Evolutionary conservation across 2,329 filamentous ascomycete species (phyloP).

Genomic region (Botryotinia convoluta): DNA sequence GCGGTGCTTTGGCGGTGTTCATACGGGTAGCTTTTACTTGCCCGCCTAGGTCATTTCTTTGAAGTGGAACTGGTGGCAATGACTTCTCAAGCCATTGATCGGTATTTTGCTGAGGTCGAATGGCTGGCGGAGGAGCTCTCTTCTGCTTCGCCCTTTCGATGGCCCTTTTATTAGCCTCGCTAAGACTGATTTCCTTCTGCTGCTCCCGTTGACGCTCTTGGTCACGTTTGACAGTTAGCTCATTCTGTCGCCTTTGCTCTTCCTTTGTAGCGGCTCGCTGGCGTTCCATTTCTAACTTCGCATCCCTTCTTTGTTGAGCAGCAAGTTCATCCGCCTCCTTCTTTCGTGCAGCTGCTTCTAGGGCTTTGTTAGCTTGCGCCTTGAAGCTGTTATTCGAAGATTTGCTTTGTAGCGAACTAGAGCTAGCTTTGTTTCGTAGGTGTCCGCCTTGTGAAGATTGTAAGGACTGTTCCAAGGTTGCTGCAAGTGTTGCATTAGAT

Average conservation of each 20-base stretch:
- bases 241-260: conserved; percentile 61
- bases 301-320: conserved; percentile 73
- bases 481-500: conserved; percentile 55
- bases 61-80: conserved; percentile 33
- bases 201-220: conserved; percentile 48
- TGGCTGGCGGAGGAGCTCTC: conserved; percentile 58
- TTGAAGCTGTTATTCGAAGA: conserved; percentile 58
- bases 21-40: conserved; percentile 50
- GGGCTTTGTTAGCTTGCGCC: conserved; percentile 64
- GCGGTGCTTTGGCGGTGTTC: conserved; percentile 65
- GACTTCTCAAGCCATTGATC: conserved; percentile 36
- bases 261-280: conserved; percentile 67
- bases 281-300: conserved; percentile 77
- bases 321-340: conserved; percentile 84
- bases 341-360: conserved; percentile 74
- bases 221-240: conserved; percentile 59
- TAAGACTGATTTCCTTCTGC: conserved; percentile 46
- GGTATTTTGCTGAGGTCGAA: conserved; percentile 51
- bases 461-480: conserved; percentile 57
- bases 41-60: conserved; percentile 29
- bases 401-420: conserved; percentile 39
- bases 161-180: conserved; percentile 64
- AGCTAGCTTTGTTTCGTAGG: conserved; percentile 62
- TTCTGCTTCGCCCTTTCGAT: conserved; percentile 66
- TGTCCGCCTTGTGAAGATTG: conserved; percentile 43